Evolutionary conservation across 208 protist species (phyloP).

Genomic region (Endotrypanum monterogeii): DNA sequence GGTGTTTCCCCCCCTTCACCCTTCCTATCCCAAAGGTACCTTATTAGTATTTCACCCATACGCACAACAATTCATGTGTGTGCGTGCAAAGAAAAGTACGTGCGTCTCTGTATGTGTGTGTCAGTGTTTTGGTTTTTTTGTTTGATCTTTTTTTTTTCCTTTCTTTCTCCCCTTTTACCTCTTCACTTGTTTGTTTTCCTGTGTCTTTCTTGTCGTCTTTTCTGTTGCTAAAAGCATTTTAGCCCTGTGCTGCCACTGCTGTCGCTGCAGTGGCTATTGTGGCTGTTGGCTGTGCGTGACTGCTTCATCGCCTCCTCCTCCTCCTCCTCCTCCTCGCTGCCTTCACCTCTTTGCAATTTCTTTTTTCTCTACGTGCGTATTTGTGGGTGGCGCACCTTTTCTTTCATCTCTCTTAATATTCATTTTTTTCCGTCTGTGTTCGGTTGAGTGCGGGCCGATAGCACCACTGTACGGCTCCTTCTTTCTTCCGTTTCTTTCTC

Average conservation of each 20-base stretch:
- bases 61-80: neutral
- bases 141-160: neutral
- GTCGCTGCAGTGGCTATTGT: neutral
- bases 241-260: neutral
- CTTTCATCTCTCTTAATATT: constrained; percentile 2
- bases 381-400: neutral
- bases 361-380: neutral
- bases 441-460: neutral
- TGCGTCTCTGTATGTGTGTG: neutral
- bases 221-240: neutral
- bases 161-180: neutral
- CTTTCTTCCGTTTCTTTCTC: neutral
- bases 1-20: neutral
- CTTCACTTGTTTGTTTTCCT: neutral
- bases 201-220: neutral
- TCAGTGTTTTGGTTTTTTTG: neutral
- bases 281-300: neutral
- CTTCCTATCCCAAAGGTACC: neutral
- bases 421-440: constrained; percentile 13
- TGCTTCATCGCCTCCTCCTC: neutral
- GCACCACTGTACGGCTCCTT: constrained; percentile 1
- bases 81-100: neutral
- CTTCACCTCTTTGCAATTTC: neutral
- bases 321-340: neutral
- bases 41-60: neutral